phyloP scores from a whole-genome alignment of 768 basidiomycete genomes.

The Panaeolus papilionaceus region DNA sequence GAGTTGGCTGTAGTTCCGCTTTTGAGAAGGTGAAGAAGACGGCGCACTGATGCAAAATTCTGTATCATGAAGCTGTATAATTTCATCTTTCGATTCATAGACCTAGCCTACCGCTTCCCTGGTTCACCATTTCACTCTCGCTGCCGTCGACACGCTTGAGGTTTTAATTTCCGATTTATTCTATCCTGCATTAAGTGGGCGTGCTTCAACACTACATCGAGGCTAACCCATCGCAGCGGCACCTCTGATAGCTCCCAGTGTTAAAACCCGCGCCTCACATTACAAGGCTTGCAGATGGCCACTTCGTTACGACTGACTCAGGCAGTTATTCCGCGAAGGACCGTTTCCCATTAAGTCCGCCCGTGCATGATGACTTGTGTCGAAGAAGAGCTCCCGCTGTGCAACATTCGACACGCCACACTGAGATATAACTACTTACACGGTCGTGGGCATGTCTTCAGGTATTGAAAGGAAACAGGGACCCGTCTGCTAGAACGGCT shows the following conservation, averaged over 20 bases:
- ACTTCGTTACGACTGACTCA: not conserved
- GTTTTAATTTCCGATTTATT: conserved; percentile 5
- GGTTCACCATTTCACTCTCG: not conserved
- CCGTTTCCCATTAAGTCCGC: too few species aligned
- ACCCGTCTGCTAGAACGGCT: not conserved
- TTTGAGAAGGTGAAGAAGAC: not conserved
- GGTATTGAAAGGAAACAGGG: not conserved
- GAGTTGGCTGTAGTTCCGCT: not conserved
- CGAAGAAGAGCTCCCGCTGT: not conserved
- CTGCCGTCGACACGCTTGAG: not conserved
- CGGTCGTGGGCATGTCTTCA: conserved; percentile 1
- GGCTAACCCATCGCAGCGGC: too few species aligned
- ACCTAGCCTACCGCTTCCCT: not conserved
- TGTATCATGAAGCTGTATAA: not conserved
- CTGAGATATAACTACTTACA: not conserved
- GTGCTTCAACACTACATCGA: not conserved
- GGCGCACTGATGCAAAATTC: not conserved
- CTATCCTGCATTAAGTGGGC: not conserved
- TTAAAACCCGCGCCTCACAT: not conserved
- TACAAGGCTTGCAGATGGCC: not conserved
- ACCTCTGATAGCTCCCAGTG: too few species aligned
- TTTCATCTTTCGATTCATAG: not conserved
- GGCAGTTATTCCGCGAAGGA: not conserved
- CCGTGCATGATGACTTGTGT: not conserved
- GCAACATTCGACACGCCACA: conserved; percentile 2